Evolutionary conservation across 139 green algal species (phyloP).

Genomic region (Tetradesmus obliquus): DNA sequence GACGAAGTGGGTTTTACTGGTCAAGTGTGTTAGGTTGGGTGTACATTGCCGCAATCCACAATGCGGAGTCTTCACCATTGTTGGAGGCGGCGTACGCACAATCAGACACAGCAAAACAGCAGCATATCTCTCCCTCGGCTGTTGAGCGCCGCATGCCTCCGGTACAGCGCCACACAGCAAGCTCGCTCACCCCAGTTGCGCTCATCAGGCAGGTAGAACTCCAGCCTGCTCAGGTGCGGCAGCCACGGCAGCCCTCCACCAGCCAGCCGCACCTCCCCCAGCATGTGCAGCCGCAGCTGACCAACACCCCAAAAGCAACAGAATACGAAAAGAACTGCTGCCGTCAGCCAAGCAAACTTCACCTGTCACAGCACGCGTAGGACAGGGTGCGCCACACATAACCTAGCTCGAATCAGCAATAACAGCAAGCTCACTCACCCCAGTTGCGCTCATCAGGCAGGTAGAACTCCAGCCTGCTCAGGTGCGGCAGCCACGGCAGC

Average conservation of each 20-base stretch:
- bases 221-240: slow-evolving; percentile 4
- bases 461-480: slow-evolving; percentile 32
- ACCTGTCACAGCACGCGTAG: too few species aligned
- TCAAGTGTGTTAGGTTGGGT: background rate
- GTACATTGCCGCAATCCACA: background rate
- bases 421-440: background rate
- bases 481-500: slow-evolving; percentile 15
- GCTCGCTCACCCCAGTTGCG: slow-evolving; percentile 29
- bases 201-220: slow-evolving; percentile 42
- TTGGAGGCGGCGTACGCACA: background rate
- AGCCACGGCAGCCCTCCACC: slow-evolving; percentile 23
- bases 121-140: background rate
- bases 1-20: background rate
- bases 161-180: background rate
- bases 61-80: background rate
- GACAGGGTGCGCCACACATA: too few species aligned
- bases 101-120: background rate
- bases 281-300: slow-evolving; percentile 23
- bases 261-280: slow-evolving; percentile 23
- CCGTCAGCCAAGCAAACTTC: too few species aligned
- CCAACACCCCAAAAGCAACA: too few species aligned
- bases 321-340: too few species aligned
- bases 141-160: too few species aligned
- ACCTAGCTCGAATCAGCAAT: too few species aligned
- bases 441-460: slow-evolving; percentile 41